Base-by-base conservation (phyloP, 768 basidiomycete genomes). In the Rubroboletus satanas region DNA sequence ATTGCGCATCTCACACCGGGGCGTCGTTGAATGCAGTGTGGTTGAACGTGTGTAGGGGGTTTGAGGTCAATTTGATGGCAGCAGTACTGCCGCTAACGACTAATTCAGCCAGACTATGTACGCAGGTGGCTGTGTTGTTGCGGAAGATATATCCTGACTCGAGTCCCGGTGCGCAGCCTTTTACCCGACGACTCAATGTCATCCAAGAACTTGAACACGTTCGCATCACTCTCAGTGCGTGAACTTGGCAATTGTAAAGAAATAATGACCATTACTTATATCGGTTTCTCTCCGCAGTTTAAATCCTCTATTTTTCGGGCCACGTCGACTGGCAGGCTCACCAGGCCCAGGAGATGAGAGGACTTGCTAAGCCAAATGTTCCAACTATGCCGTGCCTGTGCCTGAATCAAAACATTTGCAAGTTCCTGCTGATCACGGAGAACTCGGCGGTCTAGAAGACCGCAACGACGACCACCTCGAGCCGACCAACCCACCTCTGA, bases 1-100 rank as follows among this genome's bases (percentile, higher is more conserved):
- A 84, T 85, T 47, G 77, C 70, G 73, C 82, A 82, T 83, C 51
- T 57, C 63, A 59, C 38, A 54, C 53, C 55, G 26, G 26, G 26
- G 26, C 26, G 26, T 3, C 26, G 26, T 49, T 26, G 47, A 41
- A 36, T 17, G 36, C 11, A 14, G 23, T 44, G 42, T 9, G 9
- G 35, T 23, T 15, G 45, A 43, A 59, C 29, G 49, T 28, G 46
- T 46, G 17, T 21, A 42, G 61, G 49, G 32, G 38, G 36, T 21
- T 21, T 21, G 21, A 21, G 21, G 21, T 36, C 23, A 43, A 33
- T 37, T 3, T 31, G 36, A 35, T 38, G 18, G 42, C 46, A 4
- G 43, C 57, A 52, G 58, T 11, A 21, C 21, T 21, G 43, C 56
- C 56, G 58, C 4, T 5, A 14, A 15, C 1, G 12, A 21, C 31